Conservation (phyloP, 768 basidiomycete species). For the Pulveroboletus sp. region DNA sequence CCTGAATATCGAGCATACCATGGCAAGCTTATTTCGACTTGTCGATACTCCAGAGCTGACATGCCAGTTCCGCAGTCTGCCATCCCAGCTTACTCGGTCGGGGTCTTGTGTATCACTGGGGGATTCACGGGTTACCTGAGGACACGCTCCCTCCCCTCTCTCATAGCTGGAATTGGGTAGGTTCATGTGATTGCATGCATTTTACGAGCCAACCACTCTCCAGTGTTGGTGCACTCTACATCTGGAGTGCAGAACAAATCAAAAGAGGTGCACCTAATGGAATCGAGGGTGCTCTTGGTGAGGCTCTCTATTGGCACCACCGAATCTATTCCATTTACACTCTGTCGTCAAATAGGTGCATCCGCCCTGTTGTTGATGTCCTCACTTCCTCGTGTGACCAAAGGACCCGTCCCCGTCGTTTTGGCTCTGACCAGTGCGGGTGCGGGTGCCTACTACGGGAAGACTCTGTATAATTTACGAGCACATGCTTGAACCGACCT, state of each 20-base stretch:
- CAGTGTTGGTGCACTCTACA: conserved; percentile 76
- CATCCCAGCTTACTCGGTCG: conserved; percentile 77
- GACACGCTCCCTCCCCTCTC: conserved; percentile 76
- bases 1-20: conserved; percentile 15
- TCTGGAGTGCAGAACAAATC: conserved; percentile 77
- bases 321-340: not conserved
- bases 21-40: conserved; percentile 26
- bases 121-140: conserved; percentile 70
- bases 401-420: conserved; percentile 70
- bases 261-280: conserved; percentile 71
- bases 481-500: conserved; percentile 11
- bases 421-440: conserved; percentile 61
- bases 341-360: conserved; percentile 47
- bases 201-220: not conserved
- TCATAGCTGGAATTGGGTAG: conserved; percentile 80
- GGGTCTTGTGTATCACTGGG: conserved; percentile 71
- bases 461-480: conserved; percentile 43
- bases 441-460: conserved; percentile 68
- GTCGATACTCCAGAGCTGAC: conserved; percentile 14
- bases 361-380: conserved; percentile 74
- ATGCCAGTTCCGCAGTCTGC: conserved; percentile 56
- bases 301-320: conserved; percentile 15
- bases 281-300: conserved; percentile 77
- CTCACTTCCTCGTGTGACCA: conserved; percentile 66
- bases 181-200: conserved; percentile 17